These are phyloP conservation scores for Pichia kudriavzevii DNA, from an alignment of 1,139 yeast genomes.

Conservation along the genomic window DNA sequence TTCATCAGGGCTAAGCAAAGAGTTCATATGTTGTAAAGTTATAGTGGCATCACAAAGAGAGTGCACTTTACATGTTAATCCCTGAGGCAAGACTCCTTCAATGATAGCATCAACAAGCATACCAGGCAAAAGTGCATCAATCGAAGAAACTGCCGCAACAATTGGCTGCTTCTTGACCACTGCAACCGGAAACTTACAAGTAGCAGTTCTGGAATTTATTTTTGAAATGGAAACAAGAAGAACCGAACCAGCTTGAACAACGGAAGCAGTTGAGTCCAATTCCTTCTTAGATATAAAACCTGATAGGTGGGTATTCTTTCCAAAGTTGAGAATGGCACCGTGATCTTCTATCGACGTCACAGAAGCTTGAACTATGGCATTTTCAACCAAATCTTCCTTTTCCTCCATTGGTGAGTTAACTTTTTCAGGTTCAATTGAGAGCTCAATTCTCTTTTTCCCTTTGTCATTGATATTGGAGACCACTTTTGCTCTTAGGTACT, in stretches of 20 bases:
- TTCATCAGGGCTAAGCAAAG: slow-evolving; percentile 39
- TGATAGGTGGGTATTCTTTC: slow-evolving; percentile 38
- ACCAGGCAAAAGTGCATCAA: slow-evolving; percentile 83
- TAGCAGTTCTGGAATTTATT: slow-evolving; percentile 52
- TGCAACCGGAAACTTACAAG: slow-evolving; percentile 38
- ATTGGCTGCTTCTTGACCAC: slow-evolving; percentile 36
- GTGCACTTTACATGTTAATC: slow-evolving; percentile 53
- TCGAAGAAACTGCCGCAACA: slow-evolving; percentile 52
- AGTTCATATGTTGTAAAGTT: slow-evolving; percentile 50
- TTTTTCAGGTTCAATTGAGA: slow-evolving; percentile 66
- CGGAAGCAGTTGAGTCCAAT: slow-evolving; percentile 27
- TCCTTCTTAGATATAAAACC: slow-evolving; percentile 81
- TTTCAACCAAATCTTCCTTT: slow-evolving; percentile 53
- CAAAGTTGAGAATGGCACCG: slow-evolving; percentile 73
- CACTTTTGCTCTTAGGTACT: slow-evolving; percentile 79
- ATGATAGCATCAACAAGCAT: slow-evolving; percentile 68
- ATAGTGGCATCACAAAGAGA: slow-evolving; percentile 73
- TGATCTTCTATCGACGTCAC: slow-evolving; percentile 83
- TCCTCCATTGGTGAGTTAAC: slow-evolving; percentile 55
- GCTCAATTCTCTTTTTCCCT: slow-evolving; percentile 52
- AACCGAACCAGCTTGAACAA: slow-evolving; percentile 36
- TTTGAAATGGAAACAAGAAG: slow-evolving; percentile 42
- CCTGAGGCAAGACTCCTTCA: slow-evolving; percentile 51
- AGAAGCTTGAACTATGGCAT: slow-evolving; percentile 61
- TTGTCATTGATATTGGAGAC: slow-evolving; percentile 35